Evolutionary conservation across 169 alveolate species (phyloP), one percentile per base, ranked within the genome.

Genomic region (Eimeria tenella): DNA sequence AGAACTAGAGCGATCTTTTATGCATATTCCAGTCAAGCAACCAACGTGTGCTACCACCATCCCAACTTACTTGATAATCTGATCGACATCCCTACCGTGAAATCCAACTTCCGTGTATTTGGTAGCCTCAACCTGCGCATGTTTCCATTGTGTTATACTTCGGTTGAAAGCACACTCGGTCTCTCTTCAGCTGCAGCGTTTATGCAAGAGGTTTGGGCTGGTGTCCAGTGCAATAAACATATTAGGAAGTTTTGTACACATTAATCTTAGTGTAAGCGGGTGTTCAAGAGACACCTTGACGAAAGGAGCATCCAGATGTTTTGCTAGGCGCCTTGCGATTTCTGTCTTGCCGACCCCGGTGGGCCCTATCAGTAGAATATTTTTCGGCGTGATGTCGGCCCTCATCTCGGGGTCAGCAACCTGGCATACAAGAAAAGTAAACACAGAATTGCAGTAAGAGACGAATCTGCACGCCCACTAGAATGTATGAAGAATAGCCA

Each of bases 281-380:
- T 31, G 42, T 31, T 31, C 42, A 2, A 31, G 42, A 31, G 42
- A 31, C 42, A 31, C 99, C 94, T 97, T 96, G 31, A 97, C 90
- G 95, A 98, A 98, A 1, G 99, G 99, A 11, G 98, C 98, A 71
- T 97, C 97, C 9, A 96, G 95, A 42, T 97, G 95, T 95, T 95
- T 94, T 3, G 98, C 97, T 49, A 98, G 97, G 42, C 97, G 82
- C 90, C 99, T 93, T 5, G 98, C 98, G 31, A 98, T 97, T 88
- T 98, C 99, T 6, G 99, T 98, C 82, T 98, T 98, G 0, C 99
- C 99, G 15, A 97, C 97, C 0, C 99, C 99, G 21, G 98, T 97
- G 21, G 98, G 97, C 0, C 99, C 99, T 23, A 96, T 95, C 96
- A 98, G 96, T 42, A 98, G 94, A 62, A 98, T 98, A 86, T 98